These are phyloP conservation scores for Jimgerdemannia flammicorona DNA, from an alignment of 192 early-diverging fungal species.

Conservation along the genomic window DNA sequence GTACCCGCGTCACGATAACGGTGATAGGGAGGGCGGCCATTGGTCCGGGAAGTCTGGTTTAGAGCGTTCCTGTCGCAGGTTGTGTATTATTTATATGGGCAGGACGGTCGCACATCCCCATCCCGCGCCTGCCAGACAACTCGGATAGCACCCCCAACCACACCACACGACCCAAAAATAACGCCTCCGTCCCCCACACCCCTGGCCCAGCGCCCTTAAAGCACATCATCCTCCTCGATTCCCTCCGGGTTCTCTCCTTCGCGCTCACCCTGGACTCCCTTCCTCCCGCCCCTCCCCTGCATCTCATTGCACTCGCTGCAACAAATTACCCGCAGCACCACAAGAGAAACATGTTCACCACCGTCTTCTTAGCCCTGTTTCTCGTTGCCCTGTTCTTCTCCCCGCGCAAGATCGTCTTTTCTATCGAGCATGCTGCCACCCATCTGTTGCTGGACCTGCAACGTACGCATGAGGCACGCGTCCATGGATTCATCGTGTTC, in stretches of 20 bases:
- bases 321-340: not conserved
- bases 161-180: no score
- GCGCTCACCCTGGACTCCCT: not conserved
- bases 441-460: not conserved
- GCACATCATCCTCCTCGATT: no score
- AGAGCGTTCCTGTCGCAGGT: no score
- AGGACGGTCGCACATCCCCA: no score
- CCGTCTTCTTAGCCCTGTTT: not conserved
- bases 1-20: no score
- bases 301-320: not conserved
- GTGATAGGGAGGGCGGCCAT: no score
- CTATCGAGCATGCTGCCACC: not conserved
- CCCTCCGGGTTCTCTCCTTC: not conserved
- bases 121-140: no score
- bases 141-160: no score
- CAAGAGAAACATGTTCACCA: not conserved
- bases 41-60: no score
- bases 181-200: no score
- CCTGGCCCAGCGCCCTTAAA: no score
- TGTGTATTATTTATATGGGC: no score
- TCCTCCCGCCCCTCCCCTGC: not conserved
- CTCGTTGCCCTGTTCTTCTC: not conserved
- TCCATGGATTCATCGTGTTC: not conserved
- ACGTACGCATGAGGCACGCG: not conserved
- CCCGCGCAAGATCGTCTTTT: not conserved